phyloP scores from a whole-genome alignment of 176 grass and related monocot species.

The Lolium multiflorum region DNA sequence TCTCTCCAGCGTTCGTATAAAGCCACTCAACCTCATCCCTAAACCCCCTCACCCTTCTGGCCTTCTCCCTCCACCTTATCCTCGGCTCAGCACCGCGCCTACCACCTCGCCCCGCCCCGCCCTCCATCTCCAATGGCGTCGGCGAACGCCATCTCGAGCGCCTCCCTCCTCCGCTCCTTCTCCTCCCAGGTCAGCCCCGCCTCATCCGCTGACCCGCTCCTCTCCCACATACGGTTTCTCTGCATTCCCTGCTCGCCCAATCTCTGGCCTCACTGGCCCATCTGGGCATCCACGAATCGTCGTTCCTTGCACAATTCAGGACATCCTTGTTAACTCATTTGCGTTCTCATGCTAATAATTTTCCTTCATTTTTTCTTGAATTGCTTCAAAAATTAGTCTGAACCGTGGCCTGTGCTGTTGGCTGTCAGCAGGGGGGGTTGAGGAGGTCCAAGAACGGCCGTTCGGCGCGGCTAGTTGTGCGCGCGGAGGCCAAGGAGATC shows the following conservation, averaged over 20 bases:
- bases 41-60: conserved; percentile 18
- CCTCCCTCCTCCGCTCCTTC: conserved; percentile 48
- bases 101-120: not conserved
- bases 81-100: not conserved
- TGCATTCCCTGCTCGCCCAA: not conserved
- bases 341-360: not conserved
- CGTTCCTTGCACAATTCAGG: not conserved
- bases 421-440: conserved; percentile 36
- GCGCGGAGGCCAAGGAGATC: conserved; percentile 65
- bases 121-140: conserved; percentile 49
- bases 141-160: conserved; percentile 63
- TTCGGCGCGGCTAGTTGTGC: conserved; percentile 51
- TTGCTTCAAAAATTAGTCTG: not conserved
- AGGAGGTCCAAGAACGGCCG: conserved; percentile 45
- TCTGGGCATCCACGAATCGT: not conserved
- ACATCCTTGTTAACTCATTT: not conserved
- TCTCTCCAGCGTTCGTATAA: not conserved
- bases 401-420: not conserved
- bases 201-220: not conserved
- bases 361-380: not conserved
- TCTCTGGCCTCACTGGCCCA: not conserved
- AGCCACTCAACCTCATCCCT: conserved; percentile 34
- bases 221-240: not conserved
- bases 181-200: conserved; percentile 47
- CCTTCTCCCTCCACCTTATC: conserved; percentile 52